Base-by-base conservation (phyloP, 1,284 basidiomycete species). In the Schizophyllum commune region DNA sequence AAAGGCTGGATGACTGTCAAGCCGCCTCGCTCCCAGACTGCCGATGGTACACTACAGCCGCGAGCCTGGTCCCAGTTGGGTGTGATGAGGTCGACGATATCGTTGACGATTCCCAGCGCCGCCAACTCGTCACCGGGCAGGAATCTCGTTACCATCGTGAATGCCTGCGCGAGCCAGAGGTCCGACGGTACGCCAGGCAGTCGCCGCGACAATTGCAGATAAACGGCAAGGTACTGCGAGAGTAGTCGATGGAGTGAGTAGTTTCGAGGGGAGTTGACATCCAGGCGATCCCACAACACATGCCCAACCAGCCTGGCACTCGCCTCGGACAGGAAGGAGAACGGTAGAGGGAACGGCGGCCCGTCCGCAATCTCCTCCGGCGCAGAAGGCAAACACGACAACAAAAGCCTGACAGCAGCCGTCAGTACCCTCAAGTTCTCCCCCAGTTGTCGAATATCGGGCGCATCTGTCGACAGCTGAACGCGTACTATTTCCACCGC, bases 111-210 rank as follows among this genome's bases (percentile, higher is more conserved):
- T 9, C 71, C 67, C 8, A 73, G 66, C 0, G 79, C 83, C 55
- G 69, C 68, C 1, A 80, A 80, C 67, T 91, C 90, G 65, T 91
- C 87, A 19, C 89, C 88, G 0, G 86, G 86, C 19, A 84, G 73
- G 21, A 88, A 72, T 17, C 80, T 74, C 15, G 75, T 65, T 0
- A 89, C 65, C 34, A 88, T 78, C 0, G 80, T 72, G 32, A 86
- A 77, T 0, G 84, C 81, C 63, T 89, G 85, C 0, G 83, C 82
- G 52, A 87, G 73, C 88, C 88, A 91, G 5, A 85, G 68, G 59
- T 81, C 80, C 19, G 78, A 73, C 1, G 79, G 73, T 17, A 78
- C 79, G n/a, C 73, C 78, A 6, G 86, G 86, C 7, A 85, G 73
- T 8, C 75, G 70, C 20, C 77, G 75, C 1, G 84, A 87, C 5